phyloP scores from a whole-genome alignment of 148 eudicot genomes.

The Fallopia convolvulus region DNA sequence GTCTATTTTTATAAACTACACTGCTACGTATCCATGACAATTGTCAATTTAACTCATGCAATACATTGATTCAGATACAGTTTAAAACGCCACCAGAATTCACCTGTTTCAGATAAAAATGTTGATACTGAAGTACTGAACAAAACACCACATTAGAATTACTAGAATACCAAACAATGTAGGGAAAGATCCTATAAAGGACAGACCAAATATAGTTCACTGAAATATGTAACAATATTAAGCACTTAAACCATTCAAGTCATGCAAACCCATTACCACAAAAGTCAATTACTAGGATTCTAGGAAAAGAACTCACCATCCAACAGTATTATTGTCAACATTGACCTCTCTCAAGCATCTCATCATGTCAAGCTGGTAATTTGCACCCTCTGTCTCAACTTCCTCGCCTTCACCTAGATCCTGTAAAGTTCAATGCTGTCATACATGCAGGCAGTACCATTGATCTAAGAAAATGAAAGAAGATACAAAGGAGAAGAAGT shows the following conservation, averaged over 20 bases:
- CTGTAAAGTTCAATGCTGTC: constrained; percentile 21
- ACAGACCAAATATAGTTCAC: neutral
- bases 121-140: neutral
- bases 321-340: constrained; percentile 97
- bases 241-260: neutral
- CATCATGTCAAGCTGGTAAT: constrained; percentile 99
- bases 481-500: neutral
- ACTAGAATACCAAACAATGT: neutral
- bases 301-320: constrained; percentile 54
- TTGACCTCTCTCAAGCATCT: constrained; percentile 98
- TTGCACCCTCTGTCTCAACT: constrained; percentile 96
- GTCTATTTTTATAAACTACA: no score
- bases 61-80: neutral
- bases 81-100: neutral
- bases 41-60: neutral
- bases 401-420: constrained; percentile 93
- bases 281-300: neutral
- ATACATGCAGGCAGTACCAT: neutral
- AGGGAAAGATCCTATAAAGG: neutral
- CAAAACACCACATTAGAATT: neutral
- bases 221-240: neutral
- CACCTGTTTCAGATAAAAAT: neutral
- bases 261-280: neutral
- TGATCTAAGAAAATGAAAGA: neutral
- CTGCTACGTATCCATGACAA: neutral